These are phyloP conservation scores for Cadophora gregata DNA, from an alignment of 2,329 filamentous ascomycete species.

Conservation along the genomic window DNA sequence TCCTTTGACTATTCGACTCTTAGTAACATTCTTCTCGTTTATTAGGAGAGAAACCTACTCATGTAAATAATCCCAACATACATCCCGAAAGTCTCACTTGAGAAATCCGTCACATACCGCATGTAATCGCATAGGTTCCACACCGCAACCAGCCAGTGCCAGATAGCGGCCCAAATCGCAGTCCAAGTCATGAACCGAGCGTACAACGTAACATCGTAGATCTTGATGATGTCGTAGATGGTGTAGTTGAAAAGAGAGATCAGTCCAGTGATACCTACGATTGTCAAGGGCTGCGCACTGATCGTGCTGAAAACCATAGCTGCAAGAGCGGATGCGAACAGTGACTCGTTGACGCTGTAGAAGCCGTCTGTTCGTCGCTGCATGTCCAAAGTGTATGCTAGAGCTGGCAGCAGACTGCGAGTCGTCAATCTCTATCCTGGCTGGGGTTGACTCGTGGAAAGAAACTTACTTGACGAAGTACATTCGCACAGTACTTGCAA, in stretches of 20 bases:
- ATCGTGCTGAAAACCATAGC: slow-evolving; percentile 60
- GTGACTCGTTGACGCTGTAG: slow-evolving; percentile 61
- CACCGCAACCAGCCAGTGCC: slow-evolving; percentile 61
- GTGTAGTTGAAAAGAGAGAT: slow-evolving; percentile 64
- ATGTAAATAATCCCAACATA: slow-evolving; percentile 26
- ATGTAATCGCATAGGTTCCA: slow-evolving; percentile 62
- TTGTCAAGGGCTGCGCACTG: slow-evolving; percentile 59
- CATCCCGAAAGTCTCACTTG: slow-evolving; percentile 21
- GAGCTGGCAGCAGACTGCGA: slow-evolving; percentile 57
- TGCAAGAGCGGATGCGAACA: slow-evolving; percentile 60
- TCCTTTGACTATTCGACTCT: slow-evolving; percentile 18
- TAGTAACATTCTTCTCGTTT: background rate
- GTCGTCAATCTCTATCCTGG: slow-evolving; percentile 2
- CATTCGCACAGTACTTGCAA: slow-evolving; percentile 61
- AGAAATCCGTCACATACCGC: slow-evolving; percentile 59
- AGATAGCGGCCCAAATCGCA: slow-evolving; percentile 49
- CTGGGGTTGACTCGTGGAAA: too few species aligned
- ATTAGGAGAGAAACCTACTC: slow-evolving; percentile 12
- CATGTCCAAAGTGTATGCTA: slow-evolving; percentile 65
- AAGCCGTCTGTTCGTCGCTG: slow-evolving; percentile 58
- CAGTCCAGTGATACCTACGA: slow-evolving; percentile 62
- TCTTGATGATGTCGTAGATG: slow-evolving; percentile 60
- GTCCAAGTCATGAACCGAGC: slow-evolving; percentile 62
- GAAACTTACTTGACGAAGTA: slow-evolving; percentile 59
- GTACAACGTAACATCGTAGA: slow-evolving; percentile 56